These are phyloP conservation scores for Colletotrichum filicis DNA, from an alignment of 2,329 filamentous ascomycete genomes.

Conservation along the genomic window DNA sequence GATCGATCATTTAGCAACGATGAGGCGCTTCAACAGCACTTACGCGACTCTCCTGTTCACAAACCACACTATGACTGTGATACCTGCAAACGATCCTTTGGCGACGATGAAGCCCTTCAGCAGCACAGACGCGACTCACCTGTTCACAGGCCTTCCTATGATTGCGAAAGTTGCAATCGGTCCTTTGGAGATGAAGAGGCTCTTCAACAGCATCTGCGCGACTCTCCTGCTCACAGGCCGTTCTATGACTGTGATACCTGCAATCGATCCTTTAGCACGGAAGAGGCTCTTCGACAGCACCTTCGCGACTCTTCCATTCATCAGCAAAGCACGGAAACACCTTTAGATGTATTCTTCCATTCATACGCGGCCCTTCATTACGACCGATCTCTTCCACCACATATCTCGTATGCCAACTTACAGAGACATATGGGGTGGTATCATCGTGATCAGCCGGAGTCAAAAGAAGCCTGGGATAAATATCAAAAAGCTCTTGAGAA, in stretches of 20 bases:
- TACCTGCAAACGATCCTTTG: too few species aligned
- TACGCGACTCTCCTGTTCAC: too few species aligned
- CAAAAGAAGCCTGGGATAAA: not conserved
- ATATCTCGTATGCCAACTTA: not conserved
- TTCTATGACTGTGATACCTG: too few species aligned
- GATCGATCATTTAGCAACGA: not conserved
- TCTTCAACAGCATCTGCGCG: too few species aligned
- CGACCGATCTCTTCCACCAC: not conserved
- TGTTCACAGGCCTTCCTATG: not conserved
- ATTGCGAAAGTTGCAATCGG: not conserved
- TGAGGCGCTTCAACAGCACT: not conserved
- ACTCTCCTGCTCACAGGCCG: too few species aligned
- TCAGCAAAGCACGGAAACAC: not conserved
- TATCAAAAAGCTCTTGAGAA: not conserved
- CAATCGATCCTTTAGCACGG: too few species aligned
- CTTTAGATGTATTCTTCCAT: not conserved
- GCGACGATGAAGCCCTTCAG: too few species aligned
- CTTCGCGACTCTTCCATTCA: not conserved
- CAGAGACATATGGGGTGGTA: not conserved
- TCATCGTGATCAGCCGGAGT: not conserved
- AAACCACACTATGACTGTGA: too few species aligned
- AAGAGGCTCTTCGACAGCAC: not conserved
- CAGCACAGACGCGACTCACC: not conserved
- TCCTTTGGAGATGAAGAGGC: not conserved
- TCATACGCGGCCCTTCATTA: not conserved